Conservation (phyloP, 306 rosid species). For the Carpinus fangiana region DNA sequence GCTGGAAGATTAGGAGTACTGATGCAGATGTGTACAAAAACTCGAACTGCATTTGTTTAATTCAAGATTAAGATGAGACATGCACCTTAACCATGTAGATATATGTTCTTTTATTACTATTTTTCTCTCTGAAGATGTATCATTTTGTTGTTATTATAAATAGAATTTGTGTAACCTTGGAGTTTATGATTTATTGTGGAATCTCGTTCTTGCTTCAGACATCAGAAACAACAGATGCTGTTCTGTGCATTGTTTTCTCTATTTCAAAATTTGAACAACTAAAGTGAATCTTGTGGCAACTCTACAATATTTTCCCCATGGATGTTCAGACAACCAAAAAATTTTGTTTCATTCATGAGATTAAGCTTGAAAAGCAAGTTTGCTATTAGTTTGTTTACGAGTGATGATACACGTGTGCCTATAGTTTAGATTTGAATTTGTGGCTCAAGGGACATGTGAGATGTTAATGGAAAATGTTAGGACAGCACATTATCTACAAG, state of each 20-base stretch:
- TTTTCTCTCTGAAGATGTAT: not conserved
- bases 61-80: constrained; percentile 1
- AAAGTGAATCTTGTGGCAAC: no score
- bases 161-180: not conserved
- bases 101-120: not conserved
- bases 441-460: no score
- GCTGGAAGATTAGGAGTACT: not conserved
- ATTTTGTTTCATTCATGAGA: no score
- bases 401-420: no score
- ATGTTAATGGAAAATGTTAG: no score
- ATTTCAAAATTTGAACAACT: no score
- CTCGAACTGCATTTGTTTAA: not conserved
- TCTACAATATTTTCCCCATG: no score
- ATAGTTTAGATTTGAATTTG: no score
- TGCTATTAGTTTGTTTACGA: no score
- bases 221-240: not conserved
- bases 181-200: not conserved
- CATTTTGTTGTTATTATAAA: not conserved
- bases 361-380: no score
- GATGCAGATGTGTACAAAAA: not conserved
- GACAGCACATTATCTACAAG: no score
- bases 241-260: not conserved
- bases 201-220: not conserved
- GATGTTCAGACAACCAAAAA: no score
- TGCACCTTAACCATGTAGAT: constrained; percentile 3